Base-by-base conservation (phyloP, 148 eudicot species). In the Fagopyrum homotropicum region DNA sequence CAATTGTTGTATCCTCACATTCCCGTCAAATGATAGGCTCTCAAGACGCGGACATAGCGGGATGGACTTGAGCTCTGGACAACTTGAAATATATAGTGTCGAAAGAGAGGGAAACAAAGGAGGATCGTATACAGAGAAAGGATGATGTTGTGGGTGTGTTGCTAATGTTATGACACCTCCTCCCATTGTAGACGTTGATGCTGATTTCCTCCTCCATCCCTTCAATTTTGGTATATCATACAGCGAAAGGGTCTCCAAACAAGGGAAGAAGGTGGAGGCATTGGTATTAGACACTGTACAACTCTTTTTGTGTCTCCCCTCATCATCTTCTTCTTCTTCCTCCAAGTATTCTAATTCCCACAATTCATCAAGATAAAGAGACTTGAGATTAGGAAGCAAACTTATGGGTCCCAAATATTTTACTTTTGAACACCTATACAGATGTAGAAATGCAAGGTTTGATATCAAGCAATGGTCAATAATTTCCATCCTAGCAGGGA, bases 11-110 rank as follows among this genome's bases (percentile, higher is more conserved):
- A 52, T 52, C 56, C 4, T 17, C 56, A 7, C 11, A 9, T 12
- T 4, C 4, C n/a, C n/a, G 5, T 0, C n/a, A n/a, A 52, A 3
- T 0, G 0, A 4, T 15, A 52, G 17, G 0, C 7, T 2, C 2
- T 12, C 1, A 22, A 59, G 35, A 1, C 7, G 35, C 1, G 66
- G 40, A 22, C 35, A 26, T 22, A 7, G 12, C 12, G 30, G 66
- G 2, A 22, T 5, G 35, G 30, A 17, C 66, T 59, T 59, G 35
- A 59, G 40, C 35, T 59, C 4, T 17, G 66, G 66, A 22, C 66
- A 59, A 2, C 10, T 59, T 0, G 0, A 0, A 22, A 59, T 59
- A 0, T 7, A 0, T 22, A 59, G 35, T 9, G 0, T 0, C 1
- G 40, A 59, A 22, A 59, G 66, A 59, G 26, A 35, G 26, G 40